Base-by-base conservation (phyloP, 2,329 filamentous ascomycete genomes). In the Fusarium verrucosum region DNA sequence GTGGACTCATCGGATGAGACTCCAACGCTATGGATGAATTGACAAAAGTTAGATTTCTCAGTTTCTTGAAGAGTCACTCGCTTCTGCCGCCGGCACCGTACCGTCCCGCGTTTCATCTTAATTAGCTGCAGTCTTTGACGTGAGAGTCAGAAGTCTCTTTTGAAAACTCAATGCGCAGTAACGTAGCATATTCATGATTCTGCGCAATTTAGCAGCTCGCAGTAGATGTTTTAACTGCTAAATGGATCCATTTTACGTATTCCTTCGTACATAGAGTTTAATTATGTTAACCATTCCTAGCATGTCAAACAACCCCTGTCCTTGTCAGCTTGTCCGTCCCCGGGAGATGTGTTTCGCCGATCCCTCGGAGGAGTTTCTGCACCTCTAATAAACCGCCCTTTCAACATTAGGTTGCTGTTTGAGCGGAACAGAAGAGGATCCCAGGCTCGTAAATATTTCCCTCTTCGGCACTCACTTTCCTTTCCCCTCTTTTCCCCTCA, bases 291-390 rank as follows among this genome's bases (percentile, higher is more conserved):
- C 26, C 19, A 58, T 50, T 28, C 38, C 38, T 44, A 19, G 26
- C 26, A 25, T 38, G n/a, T 40, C 38, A 59, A 59, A 28, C 37
- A 23, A 32, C 43, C 43, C 53, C 25, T 32, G 43, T 45, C 54
- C 42, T 61, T 42, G 47, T 55, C 32, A 25, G 14, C n/a, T 26
- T n/a, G n/a, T n/a, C n/a, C n/a, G 22, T 26, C 23, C 22, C 35
- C 42, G 22, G 52, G 43, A 58, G 37, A 47, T 40, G 30, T 26
- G 32, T 32, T 65, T 61, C 30, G 62, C 42, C 33, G 46, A 65
- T 60, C 60, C 35, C 42, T 63, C 36, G 46, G 59, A 22, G 41
- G 16, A 26, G 17, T 20, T 51, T 36, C 32, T 22, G 33, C 23
- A 35, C 23, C 53, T 43, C 33, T 58, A 25, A 25, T 36, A 38